A percentile compares a stretch with the other conserved stretches of the same genome.
Evolutionary conservation across 2,329 filamentous ascomycete species (phyloP).

Genomic region (Botrytis sinoallii): DNA sequence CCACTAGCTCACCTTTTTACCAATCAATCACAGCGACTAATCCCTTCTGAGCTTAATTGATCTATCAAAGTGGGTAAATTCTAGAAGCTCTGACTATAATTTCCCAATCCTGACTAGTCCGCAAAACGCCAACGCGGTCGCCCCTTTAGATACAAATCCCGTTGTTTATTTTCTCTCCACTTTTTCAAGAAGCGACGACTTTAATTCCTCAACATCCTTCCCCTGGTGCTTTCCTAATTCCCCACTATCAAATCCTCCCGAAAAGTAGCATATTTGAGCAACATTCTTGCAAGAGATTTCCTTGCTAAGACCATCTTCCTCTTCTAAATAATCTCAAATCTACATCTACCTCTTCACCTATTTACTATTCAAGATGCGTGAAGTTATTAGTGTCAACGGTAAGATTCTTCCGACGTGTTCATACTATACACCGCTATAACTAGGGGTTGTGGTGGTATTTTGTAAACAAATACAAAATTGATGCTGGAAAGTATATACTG

Average conservation of each 20-base stretch:
- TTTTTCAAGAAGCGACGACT: slow-evolving; percentile 17
- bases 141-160: slow-evolving; percentile 15
- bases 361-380: slow-evolving; percentile 72
- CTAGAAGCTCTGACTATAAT: slow-evolving; percentile 12
- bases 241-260: slow-evolving; percentile 28
- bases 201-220: slow-evolving; percentile 22
- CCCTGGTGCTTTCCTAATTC: slow-evolving; percentile 20
- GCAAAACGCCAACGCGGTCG: slow-evolving; percentile 6
- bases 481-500: slow-evolving; percentile 26
- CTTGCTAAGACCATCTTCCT: slow-evolving; percentile 19
- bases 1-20: neutral
- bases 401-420: slow-evolving; percentile 44
- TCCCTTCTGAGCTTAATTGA: neutral
- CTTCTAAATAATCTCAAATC: slow-evolving; percentile 12
- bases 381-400: slow-evolving; percentile 99
- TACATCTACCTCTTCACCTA: slow-evolving; percentile 29
- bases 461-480: slow-evolving; percentile 24
- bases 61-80: neutral
- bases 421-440: slow-evolving; percentile 41
- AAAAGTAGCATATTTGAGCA: slow-evolving; percentile 23
- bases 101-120: slow-evolving; percentile 13
- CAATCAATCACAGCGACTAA: neutral
- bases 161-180: slow-evolving; percentile 18
- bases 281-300: slow-evolving; percentile 20
- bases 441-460: slow-evolving; percentile 24